phyloP scores from a whole-genome alignment of 257 asterid genomes.

The Nicotiana sylvestris region DNA sequence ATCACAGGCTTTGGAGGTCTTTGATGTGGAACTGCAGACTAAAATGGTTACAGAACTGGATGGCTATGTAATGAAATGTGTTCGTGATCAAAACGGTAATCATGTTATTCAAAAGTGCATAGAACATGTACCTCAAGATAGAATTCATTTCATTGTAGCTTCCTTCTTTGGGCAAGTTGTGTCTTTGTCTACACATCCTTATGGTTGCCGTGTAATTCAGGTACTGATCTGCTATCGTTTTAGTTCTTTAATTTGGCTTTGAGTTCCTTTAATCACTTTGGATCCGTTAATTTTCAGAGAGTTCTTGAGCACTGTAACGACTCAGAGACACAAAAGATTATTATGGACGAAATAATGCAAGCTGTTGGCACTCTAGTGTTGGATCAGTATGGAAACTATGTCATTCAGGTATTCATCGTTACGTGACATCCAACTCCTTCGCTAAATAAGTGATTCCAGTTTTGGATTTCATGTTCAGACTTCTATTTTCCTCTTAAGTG shows the following conservation, averaged over 20 bases:
- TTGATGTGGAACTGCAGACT: constrained; percentile 59
- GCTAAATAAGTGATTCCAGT: not conserved
- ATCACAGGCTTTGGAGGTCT: constrained; percentile 85
- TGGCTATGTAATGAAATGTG: constrained; percentile 85
- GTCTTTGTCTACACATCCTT: constrained; percentile 75
- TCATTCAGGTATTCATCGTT: constrained; percentile 60
- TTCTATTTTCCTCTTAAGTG: not conserved
- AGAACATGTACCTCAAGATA: constrained; percentile 69
- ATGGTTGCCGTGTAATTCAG: constrained; percentile 97
- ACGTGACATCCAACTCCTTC: not conserved
- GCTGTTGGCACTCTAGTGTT: constrained; percentile 67
- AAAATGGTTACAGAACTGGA: constrained; percentile 73
- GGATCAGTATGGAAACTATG: constrained; percentile 88
- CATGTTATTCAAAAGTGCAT: constrained; percentile 92
- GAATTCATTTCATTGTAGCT: constrained; percentile 56
- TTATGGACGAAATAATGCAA: constrained; percentile 76
- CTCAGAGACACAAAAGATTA: constrained; percentile 46
- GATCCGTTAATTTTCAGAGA: constrained; percentile 43
- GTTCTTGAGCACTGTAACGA: constrained; percentile 72
- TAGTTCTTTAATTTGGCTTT: constrained; percentile 12
- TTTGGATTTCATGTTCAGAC: not conserved
- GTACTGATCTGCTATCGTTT: constrained; percentile 23
- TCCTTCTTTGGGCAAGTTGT: constrained; percentile 74
- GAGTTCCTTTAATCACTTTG: not conserved
- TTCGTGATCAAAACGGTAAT: constrained; percentile 85